A percentile compares a stretch with the other conserved stretches of the same genome.
phyloP scores from a whole-genome alignment of 805 yeast genomes.

The Lachancea thermotolerans region DNA sequence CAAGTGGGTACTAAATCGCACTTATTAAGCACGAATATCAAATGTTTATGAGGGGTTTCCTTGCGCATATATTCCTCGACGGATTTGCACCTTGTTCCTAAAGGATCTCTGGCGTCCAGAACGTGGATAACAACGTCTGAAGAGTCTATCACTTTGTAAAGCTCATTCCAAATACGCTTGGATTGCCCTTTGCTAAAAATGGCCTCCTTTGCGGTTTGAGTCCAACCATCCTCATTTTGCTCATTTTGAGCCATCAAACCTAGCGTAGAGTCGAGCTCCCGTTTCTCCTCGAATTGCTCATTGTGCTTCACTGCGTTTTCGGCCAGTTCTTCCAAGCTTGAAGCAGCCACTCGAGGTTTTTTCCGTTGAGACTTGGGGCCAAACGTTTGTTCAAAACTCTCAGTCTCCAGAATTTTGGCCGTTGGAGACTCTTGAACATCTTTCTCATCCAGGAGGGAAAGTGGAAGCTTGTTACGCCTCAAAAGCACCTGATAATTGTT shows the following conservation, averaged over 20 bases:
- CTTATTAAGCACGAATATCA: conserved; percentile 89
- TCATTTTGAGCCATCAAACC: conserved; percentile 71
- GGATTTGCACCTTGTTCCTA: conserved; percentile 90
- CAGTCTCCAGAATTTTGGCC: conserved; percentile 80
- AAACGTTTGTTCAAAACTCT: conserved; percentile 70
- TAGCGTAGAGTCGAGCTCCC: conserved; percentile 63
- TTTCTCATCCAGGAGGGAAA: conserved; percentile 88
- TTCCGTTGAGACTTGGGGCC: conserved; percentile 95
- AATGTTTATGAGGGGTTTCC: conserved; percentile 95
- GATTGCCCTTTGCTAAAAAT: conserved; percentile 97
- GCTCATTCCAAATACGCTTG: conserved; percentile 96
- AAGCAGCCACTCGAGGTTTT: conserved; percentile 75
- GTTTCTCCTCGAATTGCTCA: conserved; percentile 61
- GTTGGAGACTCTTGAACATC: conserved; percentile 71
- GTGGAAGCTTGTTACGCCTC: conserved; percentile 87
- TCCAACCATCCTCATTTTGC: conserved; percentile 65
- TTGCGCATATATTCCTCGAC: conserved; percentile 89
- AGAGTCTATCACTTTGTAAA: conserved; percentile 94
- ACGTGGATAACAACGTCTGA: conserved; percentile 97
- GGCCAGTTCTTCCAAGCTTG: conserved; percentile 75
- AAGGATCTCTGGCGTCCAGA: conserved; percentile 93
- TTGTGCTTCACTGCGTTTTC: conserved; percentile 49
- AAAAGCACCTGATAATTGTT: conserved; percentile 82
- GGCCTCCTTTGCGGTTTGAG: conserved; percentile 89
- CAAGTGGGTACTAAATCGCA: conserved; percentile 98